Conservation (phyloP, 805 yeast species). For the Ogataea pignaliae region DNA sequence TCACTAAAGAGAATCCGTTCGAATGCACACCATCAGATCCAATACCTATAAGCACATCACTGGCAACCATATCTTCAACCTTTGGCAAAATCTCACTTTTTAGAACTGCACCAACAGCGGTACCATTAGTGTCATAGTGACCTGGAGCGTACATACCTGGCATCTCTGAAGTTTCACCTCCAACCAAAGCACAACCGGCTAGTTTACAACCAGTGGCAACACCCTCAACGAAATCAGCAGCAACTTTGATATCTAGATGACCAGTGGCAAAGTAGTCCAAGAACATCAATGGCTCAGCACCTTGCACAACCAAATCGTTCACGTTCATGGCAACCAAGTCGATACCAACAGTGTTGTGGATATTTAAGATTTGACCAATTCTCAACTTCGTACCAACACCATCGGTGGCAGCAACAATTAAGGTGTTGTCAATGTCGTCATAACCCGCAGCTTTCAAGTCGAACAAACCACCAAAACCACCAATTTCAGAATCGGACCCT, state of each 20-base stretch:
- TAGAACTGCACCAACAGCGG: slow-evolving; percentile 94
- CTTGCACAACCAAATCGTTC: slow-evolving; percentile 95
- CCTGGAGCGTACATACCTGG: slow-evolving; percentile 97
- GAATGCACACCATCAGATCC: slow-evolving; percentile 94
- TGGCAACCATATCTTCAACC: slow-evolving; percentile 59
- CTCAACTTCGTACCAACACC: slow-evolving; percentile 98
- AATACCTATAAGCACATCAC: slow-evolving; percentile 82
- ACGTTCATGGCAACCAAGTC: slow-evolving; percentile 99
- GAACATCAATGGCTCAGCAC: slow-evolving; percentile 96
- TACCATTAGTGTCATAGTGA: slow-evolving; percentile 97
- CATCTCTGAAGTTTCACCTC: slow-evolving; percentile 99
- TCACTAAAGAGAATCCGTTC: slow-evolving; percentile 90
- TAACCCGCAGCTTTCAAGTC: slow-evolving; percentile 89
- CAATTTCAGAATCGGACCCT: slow-evolving; percentile 97
- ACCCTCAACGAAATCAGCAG: slow-evolving; percentile 87
- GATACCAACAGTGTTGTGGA: slow-evolving; percentile 97
- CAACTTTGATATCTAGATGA: slow-evolving; percentile 75
- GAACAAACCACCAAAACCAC: slow-evolving; percentile 97
- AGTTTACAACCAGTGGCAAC: slow-evolving; percentile 94
- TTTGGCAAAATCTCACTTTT: slow-evolving; percentile 73
- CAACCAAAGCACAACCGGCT: slow-evolving; percentile 96
- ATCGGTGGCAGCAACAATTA: slow-evolving; percentile 95
- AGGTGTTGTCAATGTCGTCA: slow-evolving; percentile 62
- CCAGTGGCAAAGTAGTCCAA: slow-evolving; percentile 97
- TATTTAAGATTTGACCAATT: slow-evolving; percentile 84